Evolutionary conservation across 306 rosid genomes (phyloP).

Genomic region (Quercus berberidifolia): DNA sequence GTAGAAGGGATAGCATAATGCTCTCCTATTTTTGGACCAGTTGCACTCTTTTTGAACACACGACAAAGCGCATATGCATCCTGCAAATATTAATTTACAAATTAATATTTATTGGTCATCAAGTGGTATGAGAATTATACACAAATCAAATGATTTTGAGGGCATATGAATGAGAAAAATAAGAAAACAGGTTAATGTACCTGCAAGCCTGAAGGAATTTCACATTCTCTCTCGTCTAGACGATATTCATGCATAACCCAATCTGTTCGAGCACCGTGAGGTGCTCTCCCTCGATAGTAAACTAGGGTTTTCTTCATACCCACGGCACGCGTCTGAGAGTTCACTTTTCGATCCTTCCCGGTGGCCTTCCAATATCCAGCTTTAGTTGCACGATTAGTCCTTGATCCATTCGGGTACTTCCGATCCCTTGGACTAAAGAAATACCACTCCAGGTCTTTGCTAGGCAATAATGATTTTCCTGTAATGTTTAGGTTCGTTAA

Average conservation of each 20-base stretch:
- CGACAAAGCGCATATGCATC: conserved; percentile 94
- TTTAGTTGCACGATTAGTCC: conserved; percentile 89
- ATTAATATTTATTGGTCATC: not conserved
- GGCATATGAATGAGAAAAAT: not conserved
- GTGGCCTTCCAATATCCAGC: conserved; percentile 98
- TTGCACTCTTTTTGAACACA: conserved; percentile 67
- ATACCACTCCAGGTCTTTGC: conserved; percentile 96
- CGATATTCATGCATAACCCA: conserved; percentile 99
- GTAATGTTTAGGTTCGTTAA: not conserved
- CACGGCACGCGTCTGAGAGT: conserved; percentile 57
- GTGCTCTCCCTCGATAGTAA: conserved; percentile 90
- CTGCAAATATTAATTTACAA: conserved; percentile 25
- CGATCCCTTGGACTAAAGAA: conserved; percentile 90
- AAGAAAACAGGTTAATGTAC: conserved; percentile 11
- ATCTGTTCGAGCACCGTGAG: conserved; percentile 76
- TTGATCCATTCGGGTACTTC: conserved; percentile 92
- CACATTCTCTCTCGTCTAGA: conserved; percentile 80
- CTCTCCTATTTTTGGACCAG: conserved; percentile 57
- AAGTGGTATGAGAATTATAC: not conserved
- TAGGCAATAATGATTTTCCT: conserved; percentile 87
- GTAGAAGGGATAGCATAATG: conserved; percentile 41
- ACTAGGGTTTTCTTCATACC: conserved; percentile 97
- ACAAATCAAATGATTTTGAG: no score
- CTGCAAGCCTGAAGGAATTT: conserved; percentile 60
- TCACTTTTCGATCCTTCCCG: conserved; percentile 84